Evolutionary conservation across 495 filamentous ascomycete species (phyloP), one percentile per base, ranked within the genome.

Genomic region (Lentithecium fluviatile): DNA sequence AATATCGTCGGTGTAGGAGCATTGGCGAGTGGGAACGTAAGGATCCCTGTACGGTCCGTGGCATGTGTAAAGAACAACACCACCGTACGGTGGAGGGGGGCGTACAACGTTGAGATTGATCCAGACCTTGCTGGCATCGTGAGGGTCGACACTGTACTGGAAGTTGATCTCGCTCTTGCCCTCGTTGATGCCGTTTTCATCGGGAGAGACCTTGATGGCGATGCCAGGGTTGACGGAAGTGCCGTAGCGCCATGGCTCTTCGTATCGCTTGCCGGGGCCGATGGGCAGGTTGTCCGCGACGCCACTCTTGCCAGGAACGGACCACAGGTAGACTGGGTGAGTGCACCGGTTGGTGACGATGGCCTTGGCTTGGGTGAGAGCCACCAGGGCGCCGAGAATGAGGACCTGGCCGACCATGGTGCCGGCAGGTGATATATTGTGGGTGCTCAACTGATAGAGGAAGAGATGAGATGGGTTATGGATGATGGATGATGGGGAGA

Each of bases 251-350:
- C 37, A 64, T 29, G 49, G 15, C 20, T 64, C 61, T 23, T 47
- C 34, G 49, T 58, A 64, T 1, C 38, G 20, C n/a, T 36, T 24
- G 23, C 47, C 47, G 23, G 54, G 38, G 6, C 34, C 23, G 40
- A 64, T 2, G 21, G 17, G 25, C 11, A 50, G 23, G 36, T 45
- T 46, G 10, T 48, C 37, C 37, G 55, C 55, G 4, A 17, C 15
- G 21, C 55, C 61, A 0, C 32, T 20, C 38, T 7, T 26, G 1
- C 46, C 36, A 12, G 61, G 61, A 12, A 85, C 81, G n/a, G 79
- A 79, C 82, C 82, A 84, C 53, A 83, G 66, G 63, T 82, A 80
- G 45, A 83, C 75, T 20, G 74, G 54, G 50, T 56, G 36, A 53
- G 52, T 8, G 74, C 81, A 84, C 55, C 75, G 74, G 73, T 85